Evolutionary conservation across 2,329 filamentous ascomycete species (phyloP), one percentile per base, ranked within the genome.

Genomic region (Trichoderma cornu-damae): DNA sequence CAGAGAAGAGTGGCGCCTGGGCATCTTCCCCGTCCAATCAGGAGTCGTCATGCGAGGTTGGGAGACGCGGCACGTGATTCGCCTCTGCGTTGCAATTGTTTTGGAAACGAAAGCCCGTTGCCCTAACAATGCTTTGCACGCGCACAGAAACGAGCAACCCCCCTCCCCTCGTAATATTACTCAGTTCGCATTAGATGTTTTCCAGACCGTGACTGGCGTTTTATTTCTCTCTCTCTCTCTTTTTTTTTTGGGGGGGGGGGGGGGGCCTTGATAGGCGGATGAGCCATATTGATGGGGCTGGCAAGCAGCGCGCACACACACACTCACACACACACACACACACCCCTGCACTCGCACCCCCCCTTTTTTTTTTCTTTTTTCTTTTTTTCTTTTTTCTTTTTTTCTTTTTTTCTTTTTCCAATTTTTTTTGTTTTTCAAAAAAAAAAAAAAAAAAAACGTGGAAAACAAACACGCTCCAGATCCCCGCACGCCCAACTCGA

Each of bases 1-100:
- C 51, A 37, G 40, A 54, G 22, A 35, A 44, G 35, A 54, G 50
- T 40, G 30, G 51, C 20, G n/a, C 51, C 40, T 28, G 40, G 38
- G 3, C 20, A 44, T 16, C 28, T 30, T 46, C 40, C 40, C 51
- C 40, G 51, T 46, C 51, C 40, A 53, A 44, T 53, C 6, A 20
- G 12, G 16, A 14, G 9, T 4, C 4, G 6, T 44, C 50, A 40
- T 53, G 18, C 11, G 12, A 11, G 34, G 35, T 20, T n/a, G 16
- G 24, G 28, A 12, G n/a, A 14, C 22, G 9, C 4, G 3, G 9
- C 51, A 54, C 51, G 51, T 54, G 51, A 54, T 54, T 26, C 6
- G 16, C 16, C 51, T 54, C 14, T 28, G 28, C 44, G n/a, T n/a
- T n/a, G n/a, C n/a, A n/a, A n/a, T 43, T 11, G 11, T 20, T 18